These are phyloP conservation scores for Suillus plorans DNA, from an alignment of 768 basidiomycete genomes.

Conservation along the genomic window DNA sequence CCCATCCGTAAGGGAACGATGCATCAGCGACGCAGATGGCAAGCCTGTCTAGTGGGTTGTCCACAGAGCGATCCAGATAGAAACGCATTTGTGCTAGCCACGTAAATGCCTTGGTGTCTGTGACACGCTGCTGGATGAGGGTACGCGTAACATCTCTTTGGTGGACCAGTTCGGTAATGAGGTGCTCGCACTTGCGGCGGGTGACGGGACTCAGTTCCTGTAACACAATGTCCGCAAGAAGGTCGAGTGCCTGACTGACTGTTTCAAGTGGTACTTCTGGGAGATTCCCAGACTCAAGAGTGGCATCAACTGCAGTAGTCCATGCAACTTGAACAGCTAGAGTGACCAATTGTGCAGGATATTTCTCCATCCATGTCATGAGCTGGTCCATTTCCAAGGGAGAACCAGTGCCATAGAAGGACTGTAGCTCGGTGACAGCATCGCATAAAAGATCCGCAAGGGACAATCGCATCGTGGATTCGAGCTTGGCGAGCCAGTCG, in stretches of 20 bases:
- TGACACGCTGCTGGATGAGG: slow-evolving; percentile 64
- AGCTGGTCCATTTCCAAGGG: slow-evolving; percentile 65
- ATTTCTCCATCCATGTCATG: slow-evolving; percentile 89
- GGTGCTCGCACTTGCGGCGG: slow-evolving; percentile 97
- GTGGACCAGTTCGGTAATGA: slow-evolving; percentile 98
- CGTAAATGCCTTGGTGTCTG: slow-evolving; percentile 71
- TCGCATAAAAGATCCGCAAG: slow-evolving; percentile 80
- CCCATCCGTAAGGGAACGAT: slow-evolving; percentile 95
- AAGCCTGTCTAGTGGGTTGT: slow-evolving; percentile 79
- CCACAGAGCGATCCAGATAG: slow-evolving; percentile 73
- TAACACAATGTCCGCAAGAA: slow-evolving; percentile 95
- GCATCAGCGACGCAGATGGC: slow-evolving; percentile 87
- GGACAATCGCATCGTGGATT: slow-evolving; percentile 89
- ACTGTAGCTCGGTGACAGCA: slow-evolving; percentile 76
- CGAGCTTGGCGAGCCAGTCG: slow-evolving; percentile 93
- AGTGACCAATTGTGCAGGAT: slow-evolving; percentile 94
- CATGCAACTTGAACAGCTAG: slow-evolving; percentile 94
- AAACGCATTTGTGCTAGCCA: slow-evolving; percentile 99
- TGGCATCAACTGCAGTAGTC: slow-evolving; percentile 80
- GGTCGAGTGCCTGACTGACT: slow-evolving; percentile 80
- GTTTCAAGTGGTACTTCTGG: slow-evolving; percentile 72
- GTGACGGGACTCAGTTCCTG: slow-evolving; percentile 86
- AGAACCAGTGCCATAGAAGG: slow-evolving; percentile 71
- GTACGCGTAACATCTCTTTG: slow-evolving; percentile 91
- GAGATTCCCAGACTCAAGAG: slow-evolving; percentile 53